phyloP scores from a whole-genome alignment of 306 rosid species.

The Glycine soja region DNA sequence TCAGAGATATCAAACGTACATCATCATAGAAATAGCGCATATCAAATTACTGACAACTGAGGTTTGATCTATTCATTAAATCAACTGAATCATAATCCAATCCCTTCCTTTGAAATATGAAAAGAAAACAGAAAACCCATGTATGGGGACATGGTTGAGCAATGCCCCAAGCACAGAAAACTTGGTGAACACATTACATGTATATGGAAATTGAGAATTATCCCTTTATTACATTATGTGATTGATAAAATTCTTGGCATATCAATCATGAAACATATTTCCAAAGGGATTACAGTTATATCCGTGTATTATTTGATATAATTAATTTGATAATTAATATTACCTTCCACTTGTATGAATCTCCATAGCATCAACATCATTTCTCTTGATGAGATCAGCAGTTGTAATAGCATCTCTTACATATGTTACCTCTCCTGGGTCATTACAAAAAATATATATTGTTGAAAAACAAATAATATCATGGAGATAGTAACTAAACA shows the following conservation, averaged over 20 bases:
- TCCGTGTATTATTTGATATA: not conserved
- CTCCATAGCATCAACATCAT: slow-evolving; percentile 84
- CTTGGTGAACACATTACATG: slow-evolving; percentile 9
- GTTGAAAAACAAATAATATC: slow-evolving; percentile 10
- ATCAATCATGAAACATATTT: slow-evolving; percentile 29
- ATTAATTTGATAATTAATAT: slow-evolving; percentile 21
- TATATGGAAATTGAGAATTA: slow-evolving; percentile 30
- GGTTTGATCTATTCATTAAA: slow-evolving; percentile 19
- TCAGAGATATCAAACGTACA: slow-evolving; percentile 5
- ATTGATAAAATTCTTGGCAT: slow-evolving; percentile 4
- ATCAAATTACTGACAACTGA: slow-evolving; percentile 17
- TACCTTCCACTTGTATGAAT: slow-evolving; percentile 94
- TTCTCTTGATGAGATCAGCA: slow-evolving; percentile 65
- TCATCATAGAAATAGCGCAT: slow-evolving; percentile 4
- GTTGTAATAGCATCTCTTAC: slow-evolving; percentile 74
- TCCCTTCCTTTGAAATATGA: not conserved
- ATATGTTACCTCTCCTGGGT: slow-evolving; percentile 71
- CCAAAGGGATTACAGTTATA: not conserved
- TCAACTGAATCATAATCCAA: not conserved
- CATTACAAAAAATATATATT: slow-evolving; percentile 33
- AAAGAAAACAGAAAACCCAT: not conserved
- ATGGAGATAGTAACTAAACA: slow-evolving; percentile 21
- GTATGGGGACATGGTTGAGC: not conserved
- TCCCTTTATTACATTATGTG: not conserved
- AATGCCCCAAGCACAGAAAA: slow-evolving; percentile 3